Evolutionary conservation across 2,329 filamentous ascomycete species (phyloP).

Genomic region (Pestalotiopsis sp.): DNA sequence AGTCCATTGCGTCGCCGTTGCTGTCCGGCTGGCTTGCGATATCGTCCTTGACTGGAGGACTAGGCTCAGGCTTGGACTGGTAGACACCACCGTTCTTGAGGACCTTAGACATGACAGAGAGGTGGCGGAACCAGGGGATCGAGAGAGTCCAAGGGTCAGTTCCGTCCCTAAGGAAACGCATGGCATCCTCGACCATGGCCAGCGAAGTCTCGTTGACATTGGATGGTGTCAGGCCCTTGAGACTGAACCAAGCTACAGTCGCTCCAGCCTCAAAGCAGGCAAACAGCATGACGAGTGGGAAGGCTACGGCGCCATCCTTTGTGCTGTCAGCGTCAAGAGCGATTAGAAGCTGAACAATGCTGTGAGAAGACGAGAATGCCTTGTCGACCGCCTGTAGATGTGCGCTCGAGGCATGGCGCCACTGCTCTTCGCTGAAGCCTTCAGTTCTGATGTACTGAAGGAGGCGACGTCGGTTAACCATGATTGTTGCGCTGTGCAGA

Average conservation of each 20-base stretch:
- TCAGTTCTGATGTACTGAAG: constrained; percentile 59
- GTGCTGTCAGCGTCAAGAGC: constrained; percentile 60
- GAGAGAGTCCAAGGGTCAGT: constrained; percentile 64
- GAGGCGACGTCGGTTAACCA: constrained; percentile 62
- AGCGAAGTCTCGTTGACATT: constrained; percentile 61
- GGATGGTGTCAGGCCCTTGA: constrained; percentile 60
- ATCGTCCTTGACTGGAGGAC: constrained; percentile 56
- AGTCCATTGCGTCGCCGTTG: constrained; percentile 60
- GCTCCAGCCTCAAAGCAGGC: constrained; percentile 64
- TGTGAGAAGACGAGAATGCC: constrained; percentile 62
- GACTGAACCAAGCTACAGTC: constrained; percentile 64
- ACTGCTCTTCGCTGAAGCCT: constrained; percentile 55
- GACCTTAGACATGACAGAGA: constrained; percentile 65
- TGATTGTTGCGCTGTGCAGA: constrained; percentile 63
- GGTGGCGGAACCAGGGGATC: constrained; percentile 61
- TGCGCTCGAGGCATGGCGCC: constrained; percentile 51
- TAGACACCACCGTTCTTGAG: constrained; percentile 54
- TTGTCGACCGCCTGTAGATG: constrained; percentile 57
- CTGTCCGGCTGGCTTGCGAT: constrained; percentile 57
- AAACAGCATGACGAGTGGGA: constrained; percentile 67
- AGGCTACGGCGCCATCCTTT: constrained; percentile 61
- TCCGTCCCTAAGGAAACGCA: constrained; percentile 62
- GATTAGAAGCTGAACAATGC: constrained; percentile 57
- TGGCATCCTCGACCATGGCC: constrained; percentile 59
- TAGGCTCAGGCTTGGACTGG: constrained; percentile 29